These are phyloP conservation scores for Mucuna pruriens DNA, from an alignment of 306 rosid genomes.

Conservation along the genomic window DNA sequence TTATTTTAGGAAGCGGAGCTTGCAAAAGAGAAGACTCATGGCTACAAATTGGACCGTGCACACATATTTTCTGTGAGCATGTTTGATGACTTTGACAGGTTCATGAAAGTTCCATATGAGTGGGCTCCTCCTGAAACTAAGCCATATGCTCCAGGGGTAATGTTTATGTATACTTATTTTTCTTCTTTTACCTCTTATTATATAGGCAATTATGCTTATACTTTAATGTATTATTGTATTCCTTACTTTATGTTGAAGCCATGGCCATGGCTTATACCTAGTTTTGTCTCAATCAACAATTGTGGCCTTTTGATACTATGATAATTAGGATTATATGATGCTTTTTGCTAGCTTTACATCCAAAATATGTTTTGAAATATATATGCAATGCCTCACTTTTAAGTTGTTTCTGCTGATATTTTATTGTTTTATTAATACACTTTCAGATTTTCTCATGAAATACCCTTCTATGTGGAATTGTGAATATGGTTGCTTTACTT, in stretches of 20 bases:
- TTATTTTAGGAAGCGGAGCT: constrained; percentile 82
- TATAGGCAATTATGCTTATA: not conserved
- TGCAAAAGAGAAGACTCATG: constrained; percentile 88
- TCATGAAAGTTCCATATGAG: constrained; percentile 83
- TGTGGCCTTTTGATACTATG: not conserved
- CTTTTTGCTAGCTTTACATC: not conserved
- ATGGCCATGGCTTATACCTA: too few relatives aligned
- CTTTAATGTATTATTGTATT: not conserved
- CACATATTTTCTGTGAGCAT: constrained; percentile 81
- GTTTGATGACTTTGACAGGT: constrained; percentile 83
- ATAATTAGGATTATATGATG: not conserved
- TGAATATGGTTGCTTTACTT: not conserved
- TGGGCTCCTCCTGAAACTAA: constrained; percentile 84
- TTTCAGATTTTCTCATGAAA: constrained; percentile 9
- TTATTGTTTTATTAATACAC: not conserved
- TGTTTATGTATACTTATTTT: not conserved
- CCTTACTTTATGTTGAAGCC: not conserved
- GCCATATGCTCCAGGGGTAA: constrained; percentile 81
- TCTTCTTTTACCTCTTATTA: not conserved
- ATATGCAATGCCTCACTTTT: not conserved
- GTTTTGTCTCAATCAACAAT: not conserved
- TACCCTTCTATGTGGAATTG: not conserved
- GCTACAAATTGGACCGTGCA: constrained; percentile 78
- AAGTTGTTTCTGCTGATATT: not conserved
- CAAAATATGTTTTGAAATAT: not conserved